Evolutionary conservation across 176 grass and related monocot species (phyloP).

Genomic region (Musa schizocarpa): DNA sequence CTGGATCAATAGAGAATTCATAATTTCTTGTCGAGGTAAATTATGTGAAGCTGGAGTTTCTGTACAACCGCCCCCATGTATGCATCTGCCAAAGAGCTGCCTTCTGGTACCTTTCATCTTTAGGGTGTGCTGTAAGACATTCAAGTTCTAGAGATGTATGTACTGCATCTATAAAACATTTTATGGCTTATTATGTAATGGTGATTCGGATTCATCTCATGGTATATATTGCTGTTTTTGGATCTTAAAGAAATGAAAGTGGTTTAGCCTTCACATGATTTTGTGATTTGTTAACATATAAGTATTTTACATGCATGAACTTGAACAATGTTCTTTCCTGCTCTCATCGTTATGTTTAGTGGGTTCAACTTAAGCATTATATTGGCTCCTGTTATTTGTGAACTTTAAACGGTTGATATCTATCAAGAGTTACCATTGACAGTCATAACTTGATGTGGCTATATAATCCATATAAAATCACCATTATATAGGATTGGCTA

Average conservation of each 20-base stretch:
- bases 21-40: neutral
- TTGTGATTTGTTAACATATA: neutral
- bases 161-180: neutral
- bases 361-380: no score
- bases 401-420: no score
- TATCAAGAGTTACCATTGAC: no score
- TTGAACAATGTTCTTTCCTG: neutral
- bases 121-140: neutral
- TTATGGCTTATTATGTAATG: neutral
- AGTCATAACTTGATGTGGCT: no score
- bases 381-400: no score
- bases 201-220: neutral
- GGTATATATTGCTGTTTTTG: neutral
- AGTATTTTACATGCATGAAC: neutral
- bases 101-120: neutral
- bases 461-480: no score
- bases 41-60: neutral
- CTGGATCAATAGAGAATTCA: neutral
- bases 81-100: neutral
- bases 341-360: neutral
- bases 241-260: neutral
- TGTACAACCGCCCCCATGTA: neutral
- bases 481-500: no score
- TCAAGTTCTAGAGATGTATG: neutral
- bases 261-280: neutral